phyloP scores from a whole-genome alignment of 805 yeast genomes.

The Cyberlindnera sargentensis region DNA sequence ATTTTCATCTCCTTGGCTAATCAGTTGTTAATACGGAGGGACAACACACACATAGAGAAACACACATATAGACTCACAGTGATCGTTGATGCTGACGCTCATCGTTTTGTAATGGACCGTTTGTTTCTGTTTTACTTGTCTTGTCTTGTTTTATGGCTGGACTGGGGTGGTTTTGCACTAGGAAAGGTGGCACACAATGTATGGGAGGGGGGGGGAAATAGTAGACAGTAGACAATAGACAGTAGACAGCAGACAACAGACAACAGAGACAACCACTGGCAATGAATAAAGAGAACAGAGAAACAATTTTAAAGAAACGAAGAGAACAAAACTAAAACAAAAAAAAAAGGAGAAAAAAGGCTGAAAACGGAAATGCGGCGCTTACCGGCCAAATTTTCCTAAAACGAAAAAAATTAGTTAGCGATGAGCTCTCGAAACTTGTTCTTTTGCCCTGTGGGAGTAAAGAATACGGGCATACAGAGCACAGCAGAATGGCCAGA shows the following conservation, averaged over 20 bases:
- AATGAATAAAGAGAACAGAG: too few relatives aligned
- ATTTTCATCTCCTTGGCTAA: too few relatives aligned
- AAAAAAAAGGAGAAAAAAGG: background rate
- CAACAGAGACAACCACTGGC: background rate
- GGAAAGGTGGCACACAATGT: too few relatives aligned
- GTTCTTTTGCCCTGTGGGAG: background rate
- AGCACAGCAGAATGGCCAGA: constrained; percentile 26
- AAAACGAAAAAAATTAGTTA: background rate
- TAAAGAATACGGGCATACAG: background rate
- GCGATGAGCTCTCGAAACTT: background rate
- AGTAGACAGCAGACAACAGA: background rate
- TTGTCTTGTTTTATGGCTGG: too few relatives aligned
- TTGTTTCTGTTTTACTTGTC: too few relatives aligned
- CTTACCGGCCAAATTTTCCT: background rate
- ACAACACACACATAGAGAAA: too few relatives aligned
- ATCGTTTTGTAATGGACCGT: too few relatives aligned
- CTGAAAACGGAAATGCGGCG: background rate
- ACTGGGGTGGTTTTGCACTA: too few relatives aligned
- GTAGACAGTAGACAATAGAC: constrained; percentile 1
- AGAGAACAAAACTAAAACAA: background rate
- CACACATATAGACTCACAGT: too few relatives aligned
- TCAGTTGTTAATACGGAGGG: too few relatives aligned
- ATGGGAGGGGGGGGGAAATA: background rate
- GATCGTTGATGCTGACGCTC: too few relatives aligned
- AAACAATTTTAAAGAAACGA: background rate